Percentiles rank a stretch among this genome's conserved stretches.
Conservation (phyloP, 192 early-diverging fungal species). For the Linnemannia schmuckeri region DNA sequence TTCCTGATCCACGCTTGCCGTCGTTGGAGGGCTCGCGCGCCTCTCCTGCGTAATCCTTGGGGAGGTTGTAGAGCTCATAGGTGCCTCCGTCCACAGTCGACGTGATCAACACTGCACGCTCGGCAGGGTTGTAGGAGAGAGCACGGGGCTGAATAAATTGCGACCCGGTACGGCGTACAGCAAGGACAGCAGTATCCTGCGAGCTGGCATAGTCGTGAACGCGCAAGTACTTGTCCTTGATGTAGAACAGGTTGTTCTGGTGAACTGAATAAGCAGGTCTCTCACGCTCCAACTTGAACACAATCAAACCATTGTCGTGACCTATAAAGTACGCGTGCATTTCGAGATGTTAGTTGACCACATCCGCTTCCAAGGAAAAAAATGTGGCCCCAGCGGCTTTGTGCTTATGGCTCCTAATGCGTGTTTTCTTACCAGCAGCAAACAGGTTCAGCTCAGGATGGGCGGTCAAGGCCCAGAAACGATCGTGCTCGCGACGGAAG, state of each 20-base stretch:
- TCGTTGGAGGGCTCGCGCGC: conserved; percentile 72
- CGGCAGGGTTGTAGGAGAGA: conserved; percentile 96
- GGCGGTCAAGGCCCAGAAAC: conserved; percentile 94
- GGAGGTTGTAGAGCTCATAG: conserved; percentile 91
- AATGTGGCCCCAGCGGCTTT: no score
- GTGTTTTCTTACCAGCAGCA: conserved; percentile 81
- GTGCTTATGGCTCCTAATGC: background rate
- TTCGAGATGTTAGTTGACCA: background rate
- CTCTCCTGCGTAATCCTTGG: conserved; percentile 76
- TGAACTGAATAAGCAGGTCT: conserved; percentile 91
- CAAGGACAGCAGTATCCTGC: conserved; percentile 83
- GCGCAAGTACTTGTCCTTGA: conserved; percentile 90
- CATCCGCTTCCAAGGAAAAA: no score
- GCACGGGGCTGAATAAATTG: conserved; percentile 83
- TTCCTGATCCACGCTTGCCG: conserved; percentile 83
- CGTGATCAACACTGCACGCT: conserved; percentile 89
- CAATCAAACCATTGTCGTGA: conserved; percentile 97
- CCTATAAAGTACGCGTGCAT: conserved; percentile 56
- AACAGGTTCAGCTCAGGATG: conserved; percentile 99
- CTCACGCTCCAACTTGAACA: conserved; percentile 99
- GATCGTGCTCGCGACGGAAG: conserved; percentile 96
- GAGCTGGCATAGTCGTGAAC: conserved; percentile 84
- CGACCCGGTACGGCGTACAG: conserved; percentile 80
- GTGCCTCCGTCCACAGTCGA: conserved; percentile 88
- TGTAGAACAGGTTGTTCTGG: conserved; percentile 88